Evolutionary conservation across 306 rosid genomes (phyloP), one percentile per base, ranked within the genome.

Genomic region (Quercus robur): DNA sequence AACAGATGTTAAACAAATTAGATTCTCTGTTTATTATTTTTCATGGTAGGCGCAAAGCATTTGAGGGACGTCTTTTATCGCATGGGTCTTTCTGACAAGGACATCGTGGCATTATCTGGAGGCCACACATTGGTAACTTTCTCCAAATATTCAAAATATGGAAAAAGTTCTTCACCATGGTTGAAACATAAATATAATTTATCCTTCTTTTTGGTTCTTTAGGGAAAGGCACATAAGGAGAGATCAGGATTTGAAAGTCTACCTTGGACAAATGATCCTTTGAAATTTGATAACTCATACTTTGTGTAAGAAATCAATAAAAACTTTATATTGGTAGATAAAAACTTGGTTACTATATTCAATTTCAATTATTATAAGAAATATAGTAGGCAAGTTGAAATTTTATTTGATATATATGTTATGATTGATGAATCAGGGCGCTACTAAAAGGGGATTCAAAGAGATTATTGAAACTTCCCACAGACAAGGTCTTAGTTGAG

Each of bases 31-130:
- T 20, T 35, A 17, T 69, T n/a, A 49, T 33, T 44, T 58, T 59
- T 55, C 46, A 41, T 58, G 70, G 76, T 80, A 95, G 99, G 90
- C 78, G 93, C 89, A 57, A 71, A 87, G 20, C 98, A 95, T 87
- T 86, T 95, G 69, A 90, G 94, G 77, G 86, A 87, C 1, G 35
- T 87, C 10, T 95, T 93, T 75, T 70, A 79, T 71, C 94, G 93
- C 46, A 93, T 93, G 99, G 92, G 94, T 46, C 85, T 95, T 11
- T 52, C 56, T 25, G 94, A 93, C 85, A 85, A 57, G 85, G 98
- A 95, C 88, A 91, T 93, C 23, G 99, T 91, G 79, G 98, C 80
- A 5, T 86, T 95, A 4, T 93, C 99, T 10, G 99, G 99, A 77
- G 98, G 92, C 62, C 99, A 95, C 82, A 95, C 97, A 56, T 74